Evolutionary conservation across 176 grass and related monocot species (phyloP).

Genomic region (Rhynchospora pubera): DNA sequence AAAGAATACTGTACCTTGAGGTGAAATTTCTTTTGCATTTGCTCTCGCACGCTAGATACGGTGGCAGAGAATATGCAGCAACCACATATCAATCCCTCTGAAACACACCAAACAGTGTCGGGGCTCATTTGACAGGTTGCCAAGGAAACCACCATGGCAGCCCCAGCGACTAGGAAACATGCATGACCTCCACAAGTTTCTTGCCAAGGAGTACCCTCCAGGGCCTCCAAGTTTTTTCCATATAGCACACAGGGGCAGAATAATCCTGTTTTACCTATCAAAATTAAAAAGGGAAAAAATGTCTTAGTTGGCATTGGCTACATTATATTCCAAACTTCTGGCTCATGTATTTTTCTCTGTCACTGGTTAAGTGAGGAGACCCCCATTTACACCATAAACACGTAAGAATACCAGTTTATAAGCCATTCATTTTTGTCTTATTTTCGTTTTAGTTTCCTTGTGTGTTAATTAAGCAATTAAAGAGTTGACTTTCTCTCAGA

Average conservation of each 20-base stretch:
- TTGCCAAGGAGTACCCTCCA: constrained; percentile 69
- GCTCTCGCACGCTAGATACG: constrained; percentile 55
- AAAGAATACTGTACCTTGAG: constrained; percentile 48
- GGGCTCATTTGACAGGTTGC: constrained; percentile 64
- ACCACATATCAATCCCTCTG: constrained; percentile 65
- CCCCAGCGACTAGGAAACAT: constrained; percentile 56
- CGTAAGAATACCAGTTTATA: too few relatives aligned
- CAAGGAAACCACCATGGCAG: constrained; percentile 57
- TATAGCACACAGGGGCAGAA: constrained; percentile 87
- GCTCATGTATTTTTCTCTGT: too few relatives aligned
- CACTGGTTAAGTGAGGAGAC: too few relatives aligned
- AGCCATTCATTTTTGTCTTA: too few relatives aligned
- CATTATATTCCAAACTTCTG: too few relatives aligned
- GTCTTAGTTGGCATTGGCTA: not conserved
- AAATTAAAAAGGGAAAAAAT: not conserved
- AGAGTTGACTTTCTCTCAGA: too few relatives aligned
- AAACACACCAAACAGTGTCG: constrained; percentile 42
- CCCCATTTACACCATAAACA: too few relatives aligned
- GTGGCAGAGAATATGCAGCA: constrained; percentile 73
- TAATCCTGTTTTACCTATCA: constrained; percentile 64
- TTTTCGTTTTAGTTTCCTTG: too few relatives aligned
- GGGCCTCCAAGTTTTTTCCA: constrained; percentile 58
- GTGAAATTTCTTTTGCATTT: constrained; percentile 84
- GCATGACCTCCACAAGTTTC: constrained; percentile 63
- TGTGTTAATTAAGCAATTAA: too few relatives aligned